A percentile compares a stretch with the other conserved stretches of the same genome.
Conservation (phyloP, 345 rosid genomes). For the Litchi chinensis region DNA sequence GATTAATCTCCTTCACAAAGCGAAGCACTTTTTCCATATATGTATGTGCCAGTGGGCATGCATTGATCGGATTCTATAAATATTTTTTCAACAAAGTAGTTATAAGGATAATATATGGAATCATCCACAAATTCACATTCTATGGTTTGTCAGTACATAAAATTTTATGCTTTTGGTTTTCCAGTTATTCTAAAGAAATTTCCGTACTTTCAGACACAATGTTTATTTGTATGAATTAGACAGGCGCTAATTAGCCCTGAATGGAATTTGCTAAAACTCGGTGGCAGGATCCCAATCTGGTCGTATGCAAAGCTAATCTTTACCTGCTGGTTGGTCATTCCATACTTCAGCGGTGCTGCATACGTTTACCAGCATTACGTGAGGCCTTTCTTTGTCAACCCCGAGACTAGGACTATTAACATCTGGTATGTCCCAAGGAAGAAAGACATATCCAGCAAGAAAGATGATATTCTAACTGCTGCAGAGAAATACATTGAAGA, state of each 20-base stretch:
- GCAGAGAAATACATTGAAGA: slow-evolving; percentile 85
- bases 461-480: slow-evolving; percentile 80
- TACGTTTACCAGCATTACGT: slow-evolving; percentile 84
- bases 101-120: neutral
- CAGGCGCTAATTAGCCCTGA: neutral
- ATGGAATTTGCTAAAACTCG: slow-evolving; percentile 8
- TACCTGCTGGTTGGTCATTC: slow-evolving; percentile 95
- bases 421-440: slow-evolving; percentile 93
- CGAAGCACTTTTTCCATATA: neutral
- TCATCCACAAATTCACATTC: neutral
- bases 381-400: slow-evolving; percentile 78
- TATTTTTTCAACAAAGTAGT: neutral
- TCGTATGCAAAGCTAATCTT: slow-evolving; percentile 73
- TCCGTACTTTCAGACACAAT: neutral
- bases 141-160: neutral
- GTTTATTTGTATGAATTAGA: neutral
- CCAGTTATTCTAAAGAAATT: neutral
- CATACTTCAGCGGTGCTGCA: slow-evolving; percentile 95
- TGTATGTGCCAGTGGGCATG: neutral
- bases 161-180: neutral
- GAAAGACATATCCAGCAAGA: slow-evolving; percentile 61
- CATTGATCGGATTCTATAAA: neutral
- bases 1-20: neutral
- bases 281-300: slow-evolving; percentile 88
- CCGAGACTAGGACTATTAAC: slow-evolving; percentile 67